These are phyloP conservation scores for Umbelopsis ramanniana DNA, from an alignment of 192 early-diverging fungal species.

Conservation along the genomic window DNA sequence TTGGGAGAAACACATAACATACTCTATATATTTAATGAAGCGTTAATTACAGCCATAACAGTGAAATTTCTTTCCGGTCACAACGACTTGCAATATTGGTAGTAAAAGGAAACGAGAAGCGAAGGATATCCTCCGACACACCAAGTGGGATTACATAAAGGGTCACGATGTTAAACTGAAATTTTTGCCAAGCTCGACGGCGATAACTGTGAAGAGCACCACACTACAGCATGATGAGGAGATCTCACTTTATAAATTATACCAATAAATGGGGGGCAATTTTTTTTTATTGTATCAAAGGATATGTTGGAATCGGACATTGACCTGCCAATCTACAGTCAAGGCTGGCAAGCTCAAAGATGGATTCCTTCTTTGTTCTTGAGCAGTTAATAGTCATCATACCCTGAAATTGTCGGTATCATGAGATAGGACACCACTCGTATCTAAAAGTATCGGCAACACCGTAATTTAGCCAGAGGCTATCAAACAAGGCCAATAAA, in stretches of 20 bases:
- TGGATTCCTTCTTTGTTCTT: neutral
- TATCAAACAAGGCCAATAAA: neutral
- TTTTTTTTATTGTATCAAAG: too few relatives aligned
- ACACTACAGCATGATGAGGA: too few relatives aligned
- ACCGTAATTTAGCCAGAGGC: neutral
- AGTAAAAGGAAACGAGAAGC: neutral
- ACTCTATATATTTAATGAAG: neutral
- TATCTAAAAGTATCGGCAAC: neutral
- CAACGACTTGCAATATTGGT: too few relatives aligned
- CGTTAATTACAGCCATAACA: neutral
- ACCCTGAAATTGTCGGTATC: neutral
- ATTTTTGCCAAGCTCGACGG: too few relatives aligned
- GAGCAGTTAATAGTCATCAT: slow-evolving; percentile 16
- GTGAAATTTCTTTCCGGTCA: too few relatives aligned
- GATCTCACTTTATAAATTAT: too few relatives aligned
- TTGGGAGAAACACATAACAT: neutral
- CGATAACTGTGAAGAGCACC: too few relatives aligned
- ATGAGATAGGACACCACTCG: slow-evolving; percentile 11
- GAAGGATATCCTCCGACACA: slow-evolving; percentile 1
- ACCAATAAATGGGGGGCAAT: too few relatives aligned
- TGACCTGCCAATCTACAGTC: neutral
- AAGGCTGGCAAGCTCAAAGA: neutral
- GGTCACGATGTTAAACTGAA: too few relatives aligned
- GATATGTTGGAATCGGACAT: slow-evolving; percentile 9
- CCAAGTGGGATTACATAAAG: too few relatives aligned